phyloP scores from a whole-genome alignment of 441 rosid genomes.

The Croton laevigatus region DNA sequence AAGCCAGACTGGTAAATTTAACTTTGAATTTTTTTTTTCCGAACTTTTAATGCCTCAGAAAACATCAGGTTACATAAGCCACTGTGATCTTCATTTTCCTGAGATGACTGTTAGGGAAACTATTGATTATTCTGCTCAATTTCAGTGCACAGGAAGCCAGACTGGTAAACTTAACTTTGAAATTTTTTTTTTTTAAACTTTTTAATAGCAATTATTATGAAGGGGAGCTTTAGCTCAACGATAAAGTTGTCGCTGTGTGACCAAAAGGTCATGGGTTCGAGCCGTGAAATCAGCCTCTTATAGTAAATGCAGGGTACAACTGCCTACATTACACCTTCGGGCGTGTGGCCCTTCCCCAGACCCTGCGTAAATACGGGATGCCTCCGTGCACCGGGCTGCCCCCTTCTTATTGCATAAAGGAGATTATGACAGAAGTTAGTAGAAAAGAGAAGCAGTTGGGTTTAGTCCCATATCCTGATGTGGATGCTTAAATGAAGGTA shows the following conservation, averaged over 20 bases:
- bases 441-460: conserved; percentile 53
- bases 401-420: conserved; percentile 29
- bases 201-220: too few species aligned
- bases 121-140: conserved; percentile 50
- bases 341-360: too few species aligned
- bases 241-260: too few species aligned
- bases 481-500: conserved; percentile 81
- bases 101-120: conserved; percentile 69
- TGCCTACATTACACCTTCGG: too few species aligned
- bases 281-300: too few species aligned
- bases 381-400: too few species aligned
- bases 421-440: conserved; percentile 50
- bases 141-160: conserved; percentile 51
- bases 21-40: conserved; percentile 1
- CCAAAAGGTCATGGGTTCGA: too few species aligned
- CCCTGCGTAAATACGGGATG: too few species aligned
- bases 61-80: conserved; percentile 53
- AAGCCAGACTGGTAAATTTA: conserved; percentile 41
- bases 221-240: too few species aligned
- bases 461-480: conserved; percentile 53
- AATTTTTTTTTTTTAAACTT: too few species aligned
- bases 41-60: conserved; percentile 52
- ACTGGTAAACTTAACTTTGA: conserved; percentile 34
- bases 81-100: conserved; percentile 49
- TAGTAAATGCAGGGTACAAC: too few species aligned